A percentile compares a stretch with the other conserved stretches of the same genome.
These are phyloP conservation scores for Cantharellus anzutake DNA, from an alignment of 768 basidiomycete species.

Conservation along the genomic window DNA sequence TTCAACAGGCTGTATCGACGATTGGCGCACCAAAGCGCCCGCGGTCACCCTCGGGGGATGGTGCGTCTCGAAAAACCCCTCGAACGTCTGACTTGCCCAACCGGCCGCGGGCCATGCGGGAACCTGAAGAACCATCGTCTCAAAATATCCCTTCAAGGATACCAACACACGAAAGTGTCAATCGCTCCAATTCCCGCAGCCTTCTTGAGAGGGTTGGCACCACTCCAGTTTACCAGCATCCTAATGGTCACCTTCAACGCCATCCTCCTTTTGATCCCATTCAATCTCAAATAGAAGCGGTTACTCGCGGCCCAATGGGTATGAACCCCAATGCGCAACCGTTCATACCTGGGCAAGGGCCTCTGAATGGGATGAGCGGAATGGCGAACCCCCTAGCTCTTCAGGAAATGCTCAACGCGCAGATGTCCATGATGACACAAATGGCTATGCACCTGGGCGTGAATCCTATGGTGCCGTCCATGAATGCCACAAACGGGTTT, in stretches of 20 bases:
- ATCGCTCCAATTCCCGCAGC: slow-evolving; percentile 30
- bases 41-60: slow-evolving; percentile 11
- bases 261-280: slow-evolving; percentile 35
- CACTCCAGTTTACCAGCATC: not conserved
- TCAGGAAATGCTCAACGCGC: slow-evolving; percentile 82
- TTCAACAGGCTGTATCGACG: slow-evolving; percentile 9
- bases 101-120: slow-evolving; percentile 66
- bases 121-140: slow-evolving; percentile 12
- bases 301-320: slow-evolving; percentile 39
- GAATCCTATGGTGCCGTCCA: slow-evolving; percentile 30
- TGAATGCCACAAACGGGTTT: slow-evolving; percentile 18
- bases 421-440: slow-evolving; percentile 87
- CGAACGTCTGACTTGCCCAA: slow-evolving; percentile 55
- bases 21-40: slow-evolving; percentile 10
- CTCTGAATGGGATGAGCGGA: not conserved
- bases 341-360: slow-evolving; percentile 5
- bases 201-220: slow-evolving; percentile 63
- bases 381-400: slow-evolving; percentile 22
- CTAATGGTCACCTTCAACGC: no score
- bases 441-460: slow-evolving; percentile 75
- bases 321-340: slow-evolving; percentile 32
- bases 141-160: slow-evolving; percentile 16
- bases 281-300: slow-evolving; percentile 61
- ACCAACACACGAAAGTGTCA: slow-evolving; percentile 10
- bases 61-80: slow-evolving; percentile 32